A percentile compares a stretch with the other conserved stretches of the same genome.
These are phyloP conservation scores for Mortierella claussenii DNA, from an alignment of 192 early-diverging fungal genomes.

Conservation along the genomic window DNA sequence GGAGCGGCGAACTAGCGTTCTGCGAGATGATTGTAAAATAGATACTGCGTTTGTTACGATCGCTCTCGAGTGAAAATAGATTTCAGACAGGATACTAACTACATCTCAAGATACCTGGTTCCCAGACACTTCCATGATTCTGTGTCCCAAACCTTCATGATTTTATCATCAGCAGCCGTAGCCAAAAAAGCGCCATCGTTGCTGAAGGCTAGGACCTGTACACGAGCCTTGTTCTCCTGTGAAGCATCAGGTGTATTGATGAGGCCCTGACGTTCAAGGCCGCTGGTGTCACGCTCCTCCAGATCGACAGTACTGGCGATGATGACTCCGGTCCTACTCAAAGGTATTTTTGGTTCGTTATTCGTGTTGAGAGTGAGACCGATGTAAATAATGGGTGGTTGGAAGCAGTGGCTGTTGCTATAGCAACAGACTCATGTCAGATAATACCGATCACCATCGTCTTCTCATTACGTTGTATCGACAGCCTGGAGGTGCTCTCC, in stretches of 20 bases:
- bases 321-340: slow-evolving; percentile 33
- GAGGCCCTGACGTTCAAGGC: slow-evolving; percentile 26
- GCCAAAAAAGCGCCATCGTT: slow-evolving; percentile 67
- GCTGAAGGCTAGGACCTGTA: slow-evolving; percentile 66
- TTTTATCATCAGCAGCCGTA: slow-evolving; percentile 74
- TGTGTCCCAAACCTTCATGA: slow-evolving; percentile 73
- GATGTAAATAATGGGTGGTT: too few relatives aligned
- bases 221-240: slow-evolving; percentile 49
- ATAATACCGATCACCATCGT: neutral
- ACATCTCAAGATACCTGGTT: too few relatives aligned
- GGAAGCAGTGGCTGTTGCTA: too few relatives aligned
- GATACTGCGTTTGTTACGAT: slow-evolving; percentile 10
- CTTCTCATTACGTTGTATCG: slow-evolving; percentile 56
- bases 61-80: too few relatives aligned
- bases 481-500: slow-evolving; percentile 63
- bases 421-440: too few relatives aligned
- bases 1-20: slow-evolving; percentile 75
- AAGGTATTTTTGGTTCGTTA: neutral
- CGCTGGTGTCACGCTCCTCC: slow-evolving; percentile 27
- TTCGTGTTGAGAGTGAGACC: too few relatives aligned
- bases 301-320: slow-evolving; percentile 24
- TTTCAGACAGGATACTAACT: too few relatives aligned
- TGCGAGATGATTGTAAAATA: slow-evolving; percentile 11
- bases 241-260: slow-evolving; percentile 35
- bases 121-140: slow-evolving; percentile 64